These are phyloP conservation scores for Caryopteris hybrid DNA, from an alignment of 305 asterid genomes.

Conservation along the genomic window DNA sequence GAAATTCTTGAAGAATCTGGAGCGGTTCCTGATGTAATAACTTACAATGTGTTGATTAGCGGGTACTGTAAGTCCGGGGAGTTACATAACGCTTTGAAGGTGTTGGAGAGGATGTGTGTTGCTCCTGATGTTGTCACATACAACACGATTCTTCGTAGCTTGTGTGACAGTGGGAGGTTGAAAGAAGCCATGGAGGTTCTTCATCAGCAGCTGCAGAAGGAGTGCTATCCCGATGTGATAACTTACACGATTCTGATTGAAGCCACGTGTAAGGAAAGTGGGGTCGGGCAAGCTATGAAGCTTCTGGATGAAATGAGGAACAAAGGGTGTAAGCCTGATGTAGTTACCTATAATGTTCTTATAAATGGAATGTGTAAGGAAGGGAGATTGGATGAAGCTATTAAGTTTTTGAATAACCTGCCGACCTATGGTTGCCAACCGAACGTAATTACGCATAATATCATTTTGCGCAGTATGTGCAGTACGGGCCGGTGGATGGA, in stretches of 20 bases:
- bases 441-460: conserved; percentile 76
- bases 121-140: conserved; percentile 90
- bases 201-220: conserved; percentile 56
- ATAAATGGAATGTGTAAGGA: conserved; percentile 86
- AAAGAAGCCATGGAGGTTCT: conserved; percentile 83
- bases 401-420: conserved; percentile 64
- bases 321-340: conserved; percentile 80
- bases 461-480: conserved; percentile 81
- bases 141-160: conserved; percentile 68
- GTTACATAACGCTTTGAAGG: conserved; percentile 56
- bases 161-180: conserved; percentile 75
- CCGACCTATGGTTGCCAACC: conserved; percentile 76
- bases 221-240: conserved; percentile 73
- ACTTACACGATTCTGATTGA: conserved; percentile 86
- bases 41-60: conserved; percentile 82
- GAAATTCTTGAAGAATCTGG: conserved; percentile 84
- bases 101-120: conserved; percentile 69
- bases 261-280: conserved; percentile 76
- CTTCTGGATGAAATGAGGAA: conserved; percentile 80
- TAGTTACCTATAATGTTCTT: conserved; percentile 79
- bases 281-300: conserved; percentile 81
- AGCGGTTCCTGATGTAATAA: conserved; percentile 86
- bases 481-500: conserved; percentile 87
- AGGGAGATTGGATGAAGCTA: conserved; percentile 80
- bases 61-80: conserved; percentile 88